These are phyloP conservation scores for Umbilicus rupestris DNA, from an alignment of 164 flowering plant genomes.

Conservation along the genomic window DNA sequence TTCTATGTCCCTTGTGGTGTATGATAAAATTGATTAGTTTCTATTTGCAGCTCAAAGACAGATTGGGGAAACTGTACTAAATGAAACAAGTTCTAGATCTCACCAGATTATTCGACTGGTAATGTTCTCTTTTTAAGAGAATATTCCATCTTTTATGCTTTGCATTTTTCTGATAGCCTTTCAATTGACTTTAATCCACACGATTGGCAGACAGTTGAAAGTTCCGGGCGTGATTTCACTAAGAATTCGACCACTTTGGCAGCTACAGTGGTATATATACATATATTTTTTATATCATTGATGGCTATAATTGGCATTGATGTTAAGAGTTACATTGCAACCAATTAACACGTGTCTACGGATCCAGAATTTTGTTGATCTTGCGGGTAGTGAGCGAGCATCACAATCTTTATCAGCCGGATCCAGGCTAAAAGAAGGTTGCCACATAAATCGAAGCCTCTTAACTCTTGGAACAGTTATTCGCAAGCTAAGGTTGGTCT, in stretches of 20 bases:
- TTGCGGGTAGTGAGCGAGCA: conserved; percentile 19
- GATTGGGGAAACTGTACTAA: conserved; percentile 10
- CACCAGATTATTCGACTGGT: conserved; percentile 12
- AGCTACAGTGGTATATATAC: conserved; percentile 8
- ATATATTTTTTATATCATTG: not conserved
- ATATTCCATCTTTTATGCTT: not conserved
- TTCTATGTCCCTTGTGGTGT: not conserved
- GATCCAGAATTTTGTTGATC: conserved; percentile 14
- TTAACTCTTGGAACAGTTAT: conserved; percentile 16
- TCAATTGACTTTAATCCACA: not conserved
- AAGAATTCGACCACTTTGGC: conserved; percentile 5
- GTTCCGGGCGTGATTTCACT: not conserved
- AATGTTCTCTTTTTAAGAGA: not conserved
- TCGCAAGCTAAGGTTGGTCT: conserved; percentile 16
- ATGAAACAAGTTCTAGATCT: conserved; percentile 13
- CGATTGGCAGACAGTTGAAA: conserved; percentile 1
- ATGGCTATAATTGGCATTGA: not conserved
- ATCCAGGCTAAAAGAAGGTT: conserved; percentile 13
- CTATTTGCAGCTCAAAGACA: conserved; percentile 8
- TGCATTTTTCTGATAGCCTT: not conserved
- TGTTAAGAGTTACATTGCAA: not conserved
- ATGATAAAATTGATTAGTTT: not conserved
- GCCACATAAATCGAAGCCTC: conserved; percentile 17
- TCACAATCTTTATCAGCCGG: conserved; percentile 13
- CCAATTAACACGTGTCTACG: not conserved